Base-by-base conservation (phyloP, 164 flowering plant genomes). In the Protea cynaroides region DNA sequence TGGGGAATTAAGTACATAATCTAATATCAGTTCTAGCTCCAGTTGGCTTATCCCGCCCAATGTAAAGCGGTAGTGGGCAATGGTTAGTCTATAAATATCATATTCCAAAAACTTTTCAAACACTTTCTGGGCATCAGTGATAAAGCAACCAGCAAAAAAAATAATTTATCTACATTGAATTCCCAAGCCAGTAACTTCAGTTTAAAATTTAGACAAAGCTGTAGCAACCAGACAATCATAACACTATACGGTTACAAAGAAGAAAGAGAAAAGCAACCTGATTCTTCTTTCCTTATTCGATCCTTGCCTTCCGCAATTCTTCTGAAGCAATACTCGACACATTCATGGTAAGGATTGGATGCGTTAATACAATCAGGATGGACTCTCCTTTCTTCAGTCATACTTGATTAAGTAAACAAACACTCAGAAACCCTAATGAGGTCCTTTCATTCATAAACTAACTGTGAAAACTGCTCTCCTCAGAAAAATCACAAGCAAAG, bases 321-420 rank as follows among this genome's bases (percentile, higher is more conserved):
- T 59, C 60, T 54, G 70, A 90, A 87, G 81, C 97, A 90, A 69
- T 77, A 87, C 11, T 90, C 97, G 7, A 82, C 85, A 58, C 97
- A 90, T 65, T 82, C 92, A 68, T 90, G 97, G 58, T 84, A 90
- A 1, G 92, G 94, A 69, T 90, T 87, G 1, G 86, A 81, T 4
- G 97, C 90, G 64, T 90, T 90, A 29, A 82, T 84, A 76, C 97
- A 90, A 70, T 81, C 87, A 0, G 92, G 94, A 62, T 87, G 92
- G 23, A 82, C 94, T 66, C 79, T 71, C 58, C 86, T 69, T 19
- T 80, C 87, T 21, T 72, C 82, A 36, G 64, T 69, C 87, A 85
- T 85, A 0, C 21, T 52, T 60, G 23, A 29, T 29, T 29, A 29
- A 5, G 5, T 29, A 29, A 2, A 29, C 5, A 29, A 29, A 29